A percentile compares a stretch with the other conserved stretches of the same genome.
Conservation (phyloP, 108 stramenopile genomes). For the Cyclotella kingstonii region DNA sequence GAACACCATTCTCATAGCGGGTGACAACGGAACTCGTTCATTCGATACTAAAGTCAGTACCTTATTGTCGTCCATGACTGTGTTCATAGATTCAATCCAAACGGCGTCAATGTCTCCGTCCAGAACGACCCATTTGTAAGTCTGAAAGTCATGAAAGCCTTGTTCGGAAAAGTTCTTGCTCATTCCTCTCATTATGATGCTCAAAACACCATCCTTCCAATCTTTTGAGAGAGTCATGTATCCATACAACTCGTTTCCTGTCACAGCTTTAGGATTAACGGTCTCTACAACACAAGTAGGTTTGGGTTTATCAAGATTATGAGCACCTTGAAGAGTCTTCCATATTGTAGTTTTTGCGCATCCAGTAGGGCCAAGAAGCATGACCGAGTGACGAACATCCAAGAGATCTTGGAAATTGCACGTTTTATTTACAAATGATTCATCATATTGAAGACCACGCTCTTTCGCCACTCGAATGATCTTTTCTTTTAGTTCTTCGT, state of each 20-base stretch:
- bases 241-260: slow-evolving; percentile 89
- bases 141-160: slow-evolving; percentile 87
- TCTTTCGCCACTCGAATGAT: slow-evolving; percentile 67
- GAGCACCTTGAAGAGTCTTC: slow-evolving; percentile 82
- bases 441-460: slow-evolving; percentile 61
- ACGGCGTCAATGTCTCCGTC: slow-evolving; percentile 93
- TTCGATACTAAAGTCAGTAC: slow-evolving; percentile 89
- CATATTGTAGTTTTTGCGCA: slow-evolving; percentile 90
- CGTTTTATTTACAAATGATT: slow-evolving; percentile 67
- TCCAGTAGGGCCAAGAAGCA: slow-evolving; percentile 89
- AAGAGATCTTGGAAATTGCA: slow-evolving; percentile 87
- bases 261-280: slow-evolving; percentile 90
- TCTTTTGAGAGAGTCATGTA: slow-evolving; percentile 92
- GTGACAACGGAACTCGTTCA: slow-evolving; percentile 86
- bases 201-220: slow-evolving; percentile 91
- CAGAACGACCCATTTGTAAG: slow-evolving; percentile 88
- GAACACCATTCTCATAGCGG: slow-evolving; percentile 92
- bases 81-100: slow-evolving; percentile 96
- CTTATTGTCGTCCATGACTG: slow-evolving; percentile 95
- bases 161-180: slow-evolving; percentile 90
- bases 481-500: slow-evolving; percentile 69
- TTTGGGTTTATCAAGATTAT: slow-evolving; percentile 82
- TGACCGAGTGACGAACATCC: slow-evolving; percentile 89
- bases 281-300: slow-evolving; percentile 79
- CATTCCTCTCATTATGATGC: slow-evolving; percentile 92